Percentiles rank a stretch among this genome's conserved stretches.
These are phyloP conservation scores for Pachyrhizus erosus DNA, from an alignment of 306 rosid species.

Conservation along the genomic window DNA sequence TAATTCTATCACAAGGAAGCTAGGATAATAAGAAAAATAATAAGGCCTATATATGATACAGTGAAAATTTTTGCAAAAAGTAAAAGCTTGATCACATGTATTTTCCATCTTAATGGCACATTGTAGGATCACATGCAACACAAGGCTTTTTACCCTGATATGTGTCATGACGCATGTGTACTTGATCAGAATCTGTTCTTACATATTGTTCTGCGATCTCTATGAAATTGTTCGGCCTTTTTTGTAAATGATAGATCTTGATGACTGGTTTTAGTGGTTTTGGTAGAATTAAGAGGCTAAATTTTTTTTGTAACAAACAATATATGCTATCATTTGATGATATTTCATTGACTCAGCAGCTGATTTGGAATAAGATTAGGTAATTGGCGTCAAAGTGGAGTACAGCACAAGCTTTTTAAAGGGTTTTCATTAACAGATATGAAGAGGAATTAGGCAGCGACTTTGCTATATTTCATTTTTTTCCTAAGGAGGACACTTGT, in stretches of 20 bases:
- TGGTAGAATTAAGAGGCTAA: background rate
- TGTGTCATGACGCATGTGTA: background rate
- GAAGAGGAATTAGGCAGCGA: background rate
- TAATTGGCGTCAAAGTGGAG: background rate
- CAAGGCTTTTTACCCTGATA: background rate
- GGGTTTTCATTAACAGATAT: background rate
- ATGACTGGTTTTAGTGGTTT: background rate
- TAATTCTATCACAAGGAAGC: constrained; percentile 15
- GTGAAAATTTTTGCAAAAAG: background rate
- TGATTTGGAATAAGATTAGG: background rate
- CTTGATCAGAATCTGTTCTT: constrained; percentile 9
- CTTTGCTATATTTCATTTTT: background rate
- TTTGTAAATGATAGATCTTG: background rate
- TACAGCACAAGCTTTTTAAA: background rate
- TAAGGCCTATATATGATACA: background rate
- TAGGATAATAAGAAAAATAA: constrained; percentile 12
- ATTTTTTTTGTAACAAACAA: background rate
- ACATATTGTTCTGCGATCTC: background rate
- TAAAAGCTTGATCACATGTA: background rate
- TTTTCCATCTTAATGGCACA: background rate
- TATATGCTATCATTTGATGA: constrained; percentile 22
- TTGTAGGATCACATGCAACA: background rate
- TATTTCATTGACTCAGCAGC: background rate
- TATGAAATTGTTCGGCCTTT: background rate
- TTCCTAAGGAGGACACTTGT: background rate